These are phyloP conservation scores for Hevea brasiliensis DNA, from an alignment of 345 rosid genomes.

Conservation along the genomic window DNA sequence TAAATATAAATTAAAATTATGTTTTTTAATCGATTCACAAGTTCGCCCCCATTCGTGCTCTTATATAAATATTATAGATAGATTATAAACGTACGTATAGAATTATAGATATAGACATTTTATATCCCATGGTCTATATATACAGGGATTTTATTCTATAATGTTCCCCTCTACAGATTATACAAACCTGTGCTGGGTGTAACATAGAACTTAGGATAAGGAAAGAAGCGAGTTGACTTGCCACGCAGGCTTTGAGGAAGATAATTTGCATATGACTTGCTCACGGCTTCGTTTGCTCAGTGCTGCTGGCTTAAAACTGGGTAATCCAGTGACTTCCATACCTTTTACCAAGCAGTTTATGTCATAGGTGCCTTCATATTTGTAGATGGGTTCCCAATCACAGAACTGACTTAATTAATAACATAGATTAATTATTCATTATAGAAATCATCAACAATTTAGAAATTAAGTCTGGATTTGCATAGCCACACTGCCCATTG, in stretches of 20 bases:
- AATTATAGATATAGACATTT: too few species aligned
- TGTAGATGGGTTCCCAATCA: constrained; percentile 93
- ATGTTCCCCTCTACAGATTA: background rate
- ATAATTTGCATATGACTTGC: constrained; percentile 14
- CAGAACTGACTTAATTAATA: too few species aligned
- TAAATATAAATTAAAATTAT: too few species aligned
- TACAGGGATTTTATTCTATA: background rate
- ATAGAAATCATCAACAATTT: too few species aligned
- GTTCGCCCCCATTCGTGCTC: too few species aligned
- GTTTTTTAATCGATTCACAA: too few species aligned
- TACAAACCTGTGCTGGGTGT: background rate
- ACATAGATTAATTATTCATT: too few species aligned
- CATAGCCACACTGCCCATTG: too few species aligned
- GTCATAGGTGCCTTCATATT: constrained; percentile 92
- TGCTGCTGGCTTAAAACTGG: constrained; percentile 74
- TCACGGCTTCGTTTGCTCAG: constrained; percentile 59
- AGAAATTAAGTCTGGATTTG: too few species aligned
- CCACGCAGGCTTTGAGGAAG: background rate
- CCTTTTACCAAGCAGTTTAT: constrained; percentile 88
- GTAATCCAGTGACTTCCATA: constrained; percentile 83
- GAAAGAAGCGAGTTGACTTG: background rate
- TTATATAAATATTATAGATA: too few species aligned
- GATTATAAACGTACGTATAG: too few species aligned
- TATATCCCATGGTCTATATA: too few species aligned
- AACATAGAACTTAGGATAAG: background rate